Percentiles rank a stretch among this genome's conserved stretches.
Conservation (phyloP, 2,329 filamentous ascomycete species). For the Diaporthe sp. region DNA sequence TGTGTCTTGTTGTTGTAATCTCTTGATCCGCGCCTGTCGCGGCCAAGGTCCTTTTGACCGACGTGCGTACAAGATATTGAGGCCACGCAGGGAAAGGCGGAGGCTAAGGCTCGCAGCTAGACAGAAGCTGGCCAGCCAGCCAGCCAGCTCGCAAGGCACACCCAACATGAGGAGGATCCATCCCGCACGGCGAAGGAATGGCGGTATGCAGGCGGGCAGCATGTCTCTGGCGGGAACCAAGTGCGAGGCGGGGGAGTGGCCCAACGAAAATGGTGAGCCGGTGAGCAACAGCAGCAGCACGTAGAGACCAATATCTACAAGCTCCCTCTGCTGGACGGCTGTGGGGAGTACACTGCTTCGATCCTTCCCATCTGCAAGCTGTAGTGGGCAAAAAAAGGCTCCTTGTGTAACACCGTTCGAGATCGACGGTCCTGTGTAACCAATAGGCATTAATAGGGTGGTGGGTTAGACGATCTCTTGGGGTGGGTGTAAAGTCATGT, state of each 20-base stretch:
- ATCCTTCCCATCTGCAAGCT: neutral
- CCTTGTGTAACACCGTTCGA: slow-evolving; percentile 1
- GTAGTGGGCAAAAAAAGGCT: neutral
- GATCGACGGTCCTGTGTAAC: slow-evolving; percentile 5
- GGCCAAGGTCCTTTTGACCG: neutral
- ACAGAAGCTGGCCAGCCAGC: neutral
- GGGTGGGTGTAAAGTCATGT: slow-evolving; percentile 13
- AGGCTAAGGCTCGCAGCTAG: neutral
- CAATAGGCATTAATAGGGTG: neutral
- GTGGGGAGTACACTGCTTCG: neutral
- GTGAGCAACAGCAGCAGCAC: neutral
- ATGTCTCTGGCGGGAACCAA: slow-evolving; percentile 3
- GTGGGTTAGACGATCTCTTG: neutral
- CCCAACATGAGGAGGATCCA: slow-evolving; percentile 20
- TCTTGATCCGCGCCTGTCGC: slow-evolving; percentile 2
- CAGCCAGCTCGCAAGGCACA: neutral
- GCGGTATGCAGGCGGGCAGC: slow-evolving; percentile 30
- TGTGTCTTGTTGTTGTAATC: neutral
- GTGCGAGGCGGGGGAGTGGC: neutral
- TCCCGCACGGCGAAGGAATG: slow-evolving; percentile 19
- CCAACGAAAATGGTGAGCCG: neutral
- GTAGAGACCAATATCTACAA: neutral
- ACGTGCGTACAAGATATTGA: neutral
- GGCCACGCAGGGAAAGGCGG: neutral
- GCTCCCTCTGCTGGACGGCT: neutral